A percentile compares a stretch with the other conserved stretches of the same genome.
phyloP scores from a whole-genome alignment of 2,329 filamentous ascomycete species.

The Cercospora canescens region DNA sequence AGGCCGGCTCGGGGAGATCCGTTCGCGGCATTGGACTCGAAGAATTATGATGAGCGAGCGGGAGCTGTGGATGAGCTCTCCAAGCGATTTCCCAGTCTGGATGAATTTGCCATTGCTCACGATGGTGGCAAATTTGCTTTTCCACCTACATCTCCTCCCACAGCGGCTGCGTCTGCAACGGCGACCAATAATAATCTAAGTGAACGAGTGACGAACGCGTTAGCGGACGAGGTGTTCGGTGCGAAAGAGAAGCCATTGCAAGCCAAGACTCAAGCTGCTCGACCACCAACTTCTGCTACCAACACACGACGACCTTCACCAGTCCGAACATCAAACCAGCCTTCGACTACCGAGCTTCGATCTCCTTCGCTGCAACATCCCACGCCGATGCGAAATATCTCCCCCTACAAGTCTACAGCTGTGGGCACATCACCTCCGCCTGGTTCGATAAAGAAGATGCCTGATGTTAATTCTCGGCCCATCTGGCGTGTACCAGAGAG shows the following conservation, averaged over 20 bases:
- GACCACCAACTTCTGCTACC: neutral
- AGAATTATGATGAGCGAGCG: constrained; percentile 48
- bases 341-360: neutral
- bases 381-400: constrained; percentile 46
- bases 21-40: constrained; percentile 84
- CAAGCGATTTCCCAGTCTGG: constrained; percentile 81
- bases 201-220: constrained; percentile 69
- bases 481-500: constrained; percentile 58
- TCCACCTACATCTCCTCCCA: constrained; percentile 10
- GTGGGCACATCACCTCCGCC: constrained; percentile 46
- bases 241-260: constrained; percentile 8
- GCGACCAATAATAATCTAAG: constrained; percentile 56
- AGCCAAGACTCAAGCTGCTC: neutral
- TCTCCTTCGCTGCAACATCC: constrained; percentile 42
- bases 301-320: constrained; percentile 9
- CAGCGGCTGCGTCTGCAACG: constrained; percentile 45
- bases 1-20: constrained; percentile 80
- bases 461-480: constrained; percentile 45
- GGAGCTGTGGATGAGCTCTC: constrained; percentile 76
- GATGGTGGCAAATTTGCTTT: constrained; percentile 49
- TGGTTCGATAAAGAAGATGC: constrained; percentile 37
- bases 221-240: constrained; percentile 85
- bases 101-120: constrained; percentile 88
- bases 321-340: constrained; percentile 11
- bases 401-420: constrained; percentile 62